Base-by-base conservation (phyloP, 768 basidiomycete species). In the Tulasnella sp. region DNA sequence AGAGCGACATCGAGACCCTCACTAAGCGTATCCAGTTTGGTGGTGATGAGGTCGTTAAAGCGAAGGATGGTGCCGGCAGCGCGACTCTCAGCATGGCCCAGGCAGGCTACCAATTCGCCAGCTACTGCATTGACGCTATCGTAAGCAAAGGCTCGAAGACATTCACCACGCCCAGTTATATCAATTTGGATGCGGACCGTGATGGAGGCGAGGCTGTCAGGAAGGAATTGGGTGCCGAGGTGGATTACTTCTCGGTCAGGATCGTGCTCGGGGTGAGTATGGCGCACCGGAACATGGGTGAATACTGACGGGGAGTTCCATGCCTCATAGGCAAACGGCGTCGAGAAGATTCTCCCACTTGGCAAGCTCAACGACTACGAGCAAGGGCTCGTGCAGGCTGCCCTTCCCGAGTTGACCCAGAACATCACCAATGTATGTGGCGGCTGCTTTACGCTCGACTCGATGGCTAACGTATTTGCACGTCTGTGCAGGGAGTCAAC, bases 71-170 rank as follows among this genome's bases (percentile, higher is more conserved):
- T 62, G 81, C 83, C 51, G 96, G 96, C 42, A 92, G 89, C 31
- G 93, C 93, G 7, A 96, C 92, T n/a, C 80, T 94, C 57, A 91
- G 88, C 32, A 97, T 97, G 92, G 91, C 91, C 1, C 90, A 84
- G 64, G 88, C 94, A 50, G 94, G 92, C 58, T 87, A 86, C 49
- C 83, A 90, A 70, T 98, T 98, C 66, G 80, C 90, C 27, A 69
- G 69, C 63, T 86, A 89, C 67, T 73, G 97, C 66, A 75, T 98
- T 66, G 78, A 81, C 40, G 94, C 93, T 19, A 52, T 88, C 62
- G 27, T 43, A n/a, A 43, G 27, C 48, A 83, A 82, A 59, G 91
- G 92, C 63, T 89, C 92, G 75, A 86, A 46, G 54, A 86, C 84
- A 57, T 81, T 94, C 64, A 70, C 89, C 53, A 78, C 81, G 0